Conservation (phyloP, 1,284 basidiomycete genomes). For the Rhodotorula sp. region DNA sequence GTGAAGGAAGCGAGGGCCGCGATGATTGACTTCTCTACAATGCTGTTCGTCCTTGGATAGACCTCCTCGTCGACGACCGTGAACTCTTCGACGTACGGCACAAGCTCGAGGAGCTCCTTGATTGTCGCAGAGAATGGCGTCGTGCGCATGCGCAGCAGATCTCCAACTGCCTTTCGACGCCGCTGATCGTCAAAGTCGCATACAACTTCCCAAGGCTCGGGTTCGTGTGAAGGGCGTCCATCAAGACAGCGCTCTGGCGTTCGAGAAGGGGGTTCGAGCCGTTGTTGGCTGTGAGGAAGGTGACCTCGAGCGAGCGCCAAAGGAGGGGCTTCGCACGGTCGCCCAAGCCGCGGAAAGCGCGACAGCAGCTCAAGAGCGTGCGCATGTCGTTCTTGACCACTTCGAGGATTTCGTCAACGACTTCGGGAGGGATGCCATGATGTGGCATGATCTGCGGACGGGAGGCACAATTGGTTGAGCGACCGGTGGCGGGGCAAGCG, state of each 20-base stretch:
- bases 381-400: background rate
- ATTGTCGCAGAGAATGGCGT: background rate
- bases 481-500: too few relatives aligned
- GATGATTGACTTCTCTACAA: background rate
- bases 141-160: background rate
- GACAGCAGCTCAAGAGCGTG: background rate
- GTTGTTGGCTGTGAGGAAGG: background rate
- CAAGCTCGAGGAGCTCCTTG: background rate
- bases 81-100: background rate
- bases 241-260: background rate
- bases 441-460: background rate
- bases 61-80: background rate
- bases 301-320: background rate
- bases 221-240: background rate
- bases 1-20: too few relatives aligned
- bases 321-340: background rate
- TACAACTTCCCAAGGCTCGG: background rate
- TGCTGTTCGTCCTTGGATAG: background rate
- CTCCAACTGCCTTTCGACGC: background rate
- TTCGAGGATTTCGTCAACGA: background rate
- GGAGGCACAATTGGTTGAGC: too few relatives aligned
- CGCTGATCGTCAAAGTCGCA: background rate
- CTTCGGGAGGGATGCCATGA: constrained; percentile 1
- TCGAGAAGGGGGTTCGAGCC: background rate
- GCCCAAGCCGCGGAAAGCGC: background rate